phyloP scores from a whole-genome alignment of 768 basidiomycete genomes.

The Astraeus odoratus region DNA sequence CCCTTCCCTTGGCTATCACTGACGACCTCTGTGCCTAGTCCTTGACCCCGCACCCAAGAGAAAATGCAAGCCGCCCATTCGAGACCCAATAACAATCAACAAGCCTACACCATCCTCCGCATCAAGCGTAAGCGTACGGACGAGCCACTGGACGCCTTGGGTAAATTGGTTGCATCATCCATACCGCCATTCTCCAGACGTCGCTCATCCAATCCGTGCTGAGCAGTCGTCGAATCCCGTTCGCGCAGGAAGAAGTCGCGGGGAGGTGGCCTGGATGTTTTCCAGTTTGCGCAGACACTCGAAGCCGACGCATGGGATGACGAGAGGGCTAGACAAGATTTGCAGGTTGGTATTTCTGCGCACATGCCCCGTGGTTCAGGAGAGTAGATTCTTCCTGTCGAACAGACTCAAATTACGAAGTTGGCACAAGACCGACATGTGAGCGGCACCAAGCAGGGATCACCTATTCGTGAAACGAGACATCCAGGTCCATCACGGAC shows the following conservation, averaged over 20 bases:
- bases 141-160: slow-evolving; percentile 75
- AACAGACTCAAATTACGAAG: slow-evolving; percentile 51
- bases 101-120: slow-evolving; percentile 63
- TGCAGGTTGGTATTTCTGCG: slow-evolving; percentile 45
- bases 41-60: too few species aligned
- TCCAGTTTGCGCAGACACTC: slow-evolving; percentile 77
- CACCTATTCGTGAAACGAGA: slow-evolving; percentile 10
- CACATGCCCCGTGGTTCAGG: background rate
- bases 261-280: slow-evolving; percentile 44
- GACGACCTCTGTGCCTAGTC: too few species aligned
- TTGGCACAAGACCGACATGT: slow-evolving; percentile 37
- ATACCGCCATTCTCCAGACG: slow-evolving; percentile 9
- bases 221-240: slow-evolving; percentile 56
- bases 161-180: slow-evolving; percentile 30
- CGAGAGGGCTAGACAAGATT: slow-evolving; percentile 44
- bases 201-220: slow-evolving; percentile 6
- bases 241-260: slow-evolving; percentile 57
- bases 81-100: slow-evolving; percentile 11
- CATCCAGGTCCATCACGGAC: slow-evolving; percentile 9
- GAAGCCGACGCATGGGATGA: slow-evolving; percentile 66
- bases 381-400: background rate
- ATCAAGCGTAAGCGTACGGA: slow-evolving; percentile 81
- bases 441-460: slow-evolving; percentile 10
- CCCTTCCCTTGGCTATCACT: too few species aligned
- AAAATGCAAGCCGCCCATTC: background rate